phyloP scores from a whole-genome alignment of 441 rosid species.

The Euphorbia corollata region DNA sequence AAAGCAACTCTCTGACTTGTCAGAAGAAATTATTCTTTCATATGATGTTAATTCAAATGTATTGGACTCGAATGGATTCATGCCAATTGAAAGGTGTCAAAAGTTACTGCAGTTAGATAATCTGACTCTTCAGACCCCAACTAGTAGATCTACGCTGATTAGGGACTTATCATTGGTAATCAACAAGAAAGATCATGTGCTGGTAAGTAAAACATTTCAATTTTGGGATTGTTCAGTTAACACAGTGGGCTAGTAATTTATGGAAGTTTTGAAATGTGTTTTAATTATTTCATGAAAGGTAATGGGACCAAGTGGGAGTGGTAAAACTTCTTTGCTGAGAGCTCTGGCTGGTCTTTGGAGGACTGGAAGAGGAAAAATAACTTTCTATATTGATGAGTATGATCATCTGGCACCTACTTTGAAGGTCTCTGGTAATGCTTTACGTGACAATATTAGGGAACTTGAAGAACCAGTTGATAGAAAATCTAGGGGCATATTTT shows the following conservation, averaged over 20 bases:
- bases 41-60: constrained; percentile 29
- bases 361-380: constrained; percentile 74
- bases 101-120: constrained; percentile 54
- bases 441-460: constrained; percentile 20
- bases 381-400: constrained; percentile 48
- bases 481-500: constrained; percentile 48
- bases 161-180: constrained; percentile 53
- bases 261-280: constrained; percentile 12
- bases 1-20: constrained; percentile 31
- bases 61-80: constrained; percentile 52
- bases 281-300: constrained; percentile 41
- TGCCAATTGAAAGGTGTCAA: constrained; percentile 24
- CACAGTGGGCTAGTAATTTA: constrained; percentile 14
- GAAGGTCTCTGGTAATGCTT: constrained; percentile 23
- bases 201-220: constrained; percentile 44
- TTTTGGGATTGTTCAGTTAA: constrained; percentile 20
- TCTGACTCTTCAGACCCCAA: constrained; percentile 73
- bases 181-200: constrained; percentile 58
- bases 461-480: constrained; percentile 26
- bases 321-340: constrained; percentile 89
- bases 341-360: constrained; percentile 94
- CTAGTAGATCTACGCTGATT: constrained; percentile 58
- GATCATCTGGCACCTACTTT: constrained; percentile 23
- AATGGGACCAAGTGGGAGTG: constrained; percentile 88
- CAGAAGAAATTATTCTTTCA: constrained; percentile 49